phyloP scores from a whole-genome alignment of 2,329 filamentous ascomycete species.

The Aureobasidium sp. region DNA sequence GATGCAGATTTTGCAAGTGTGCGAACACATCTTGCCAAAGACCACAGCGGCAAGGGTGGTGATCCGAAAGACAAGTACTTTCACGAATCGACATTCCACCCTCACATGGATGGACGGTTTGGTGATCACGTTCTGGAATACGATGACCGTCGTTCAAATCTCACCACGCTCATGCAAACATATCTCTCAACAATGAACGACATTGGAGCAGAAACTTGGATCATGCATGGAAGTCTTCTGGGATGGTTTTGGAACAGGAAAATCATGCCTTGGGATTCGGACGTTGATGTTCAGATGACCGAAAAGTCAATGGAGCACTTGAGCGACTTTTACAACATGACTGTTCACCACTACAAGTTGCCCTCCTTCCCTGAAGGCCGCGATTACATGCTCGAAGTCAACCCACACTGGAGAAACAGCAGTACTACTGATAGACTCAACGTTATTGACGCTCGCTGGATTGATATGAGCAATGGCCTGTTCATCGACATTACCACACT shows the following conservation, averaged over 20 bases:
- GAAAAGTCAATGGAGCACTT: conserved; percentile 47
- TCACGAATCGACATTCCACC: conserved; percentile 44
- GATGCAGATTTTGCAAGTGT: conserved; percentile 38
- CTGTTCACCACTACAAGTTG: conserved; percentile 38
- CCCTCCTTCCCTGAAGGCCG: conserved; percentile 20
- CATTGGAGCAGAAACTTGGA: conserved; percentile 51
- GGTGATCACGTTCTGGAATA: conserved; percentile 37
- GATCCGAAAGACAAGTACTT: conserved; percentile 43
- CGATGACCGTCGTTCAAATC: conserved; percentile 38
- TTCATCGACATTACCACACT: conserved; percentile 56
- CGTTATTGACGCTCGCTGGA: conserved; percentile 53
- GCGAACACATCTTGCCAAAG: conserved; percentile 30
- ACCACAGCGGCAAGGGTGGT: conserved; percentile 26
- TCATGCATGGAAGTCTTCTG: conserved; percentile 53
- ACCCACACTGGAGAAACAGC: conserved; percentile 44
- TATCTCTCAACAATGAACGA: conserved; percentile 49
- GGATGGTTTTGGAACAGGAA: conserved; percentile 56
- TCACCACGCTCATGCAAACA: conserved; percentile 45
- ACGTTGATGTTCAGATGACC: conserved; percentile 51
- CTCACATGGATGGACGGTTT: conserved; percentile 51
- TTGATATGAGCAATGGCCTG: conserved; percentile 49
- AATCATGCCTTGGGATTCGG: conserved; percentile 54
- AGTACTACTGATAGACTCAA: conserved; percentile 41
- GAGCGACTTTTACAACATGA: conserved; percentile 54
- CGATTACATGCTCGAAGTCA: conserved; percentile 50